These are phyloP conservation scores for Fusarium veterinarium DNA, from an alignment of 2,329 filamentous ascomycete species.

Conservation along the genomic window DNA sequence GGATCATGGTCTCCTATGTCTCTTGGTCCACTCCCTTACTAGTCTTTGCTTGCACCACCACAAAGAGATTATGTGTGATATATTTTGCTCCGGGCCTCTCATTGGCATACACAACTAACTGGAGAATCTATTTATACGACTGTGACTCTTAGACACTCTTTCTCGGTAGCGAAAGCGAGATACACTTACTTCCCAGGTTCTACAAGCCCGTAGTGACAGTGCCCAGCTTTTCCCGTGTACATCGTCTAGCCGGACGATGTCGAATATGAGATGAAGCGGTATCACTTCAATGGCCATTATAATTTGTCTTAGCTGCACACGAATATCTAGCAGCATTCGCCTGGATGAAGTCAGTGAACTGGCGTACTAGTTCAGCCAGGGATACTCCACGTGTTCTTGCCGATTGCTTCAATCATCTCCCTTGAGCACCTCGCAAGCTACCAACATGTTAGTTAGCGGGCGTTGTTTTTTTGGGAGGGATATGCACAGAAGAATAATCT, in stretches of 20 bases:
- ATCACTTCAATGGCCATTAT: background rate
- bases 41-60: background rate
- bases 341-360: too few relatives aligned
- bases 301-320: background rate
- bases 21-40: background rate
- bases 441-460: too few relatives aligned
- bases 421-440: too few relatives aligned
- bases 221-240: background rate
- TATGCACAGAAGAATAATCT: too few relatives aligned
- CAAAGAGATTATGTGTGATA: background rate
- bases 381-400: too few relatives aligned
- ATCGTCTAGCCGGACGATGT: background rate
- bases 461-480: too few relatives aligned
- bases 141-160: background rate
- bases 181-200: background rate
- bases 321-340: background rate
- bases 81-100: background rate
- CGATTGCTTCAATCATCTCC: too few relatives aligned
- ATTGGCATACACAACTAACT: background rate
- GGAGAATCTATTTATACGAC: background rate
- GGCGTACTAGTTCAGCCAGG: too few relatives aligned
- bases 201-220: background rate
- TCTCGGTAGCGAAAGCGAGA: background rate
- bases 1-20: background rate
- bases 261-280: background rate